A percentile compares a stretch with the other conserved stretches of the same genome.
These are phyloP conservation scores for Phytophthora pisi DNA, from an alignment of 352 stramenopile species.

Conservation along the genomic window DNA sequence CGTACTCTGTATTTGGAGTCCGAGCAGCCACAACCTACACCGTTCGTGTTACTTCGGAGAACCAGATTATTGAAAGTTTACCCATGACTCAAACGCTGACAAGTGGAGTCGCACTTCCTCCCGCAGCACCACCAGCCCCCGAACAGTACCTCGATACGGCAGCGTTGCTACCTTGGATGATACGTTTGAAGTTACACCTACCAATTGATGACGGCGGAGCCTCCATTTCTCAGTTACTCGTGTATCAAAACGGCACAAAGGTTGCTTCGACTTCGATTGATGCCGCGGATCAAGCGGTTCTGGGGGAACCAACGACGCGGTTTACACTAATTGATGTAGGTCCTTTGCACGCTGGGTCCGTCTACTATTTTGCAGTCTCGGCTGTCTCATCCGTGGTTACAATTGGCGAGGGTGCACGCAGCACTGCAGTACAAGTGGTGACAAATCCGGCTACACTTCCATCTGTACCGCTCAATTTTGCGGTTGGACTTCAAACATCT, in stretches of 20 bases:
- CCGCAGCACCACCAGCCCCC: constrained; percentile 33
- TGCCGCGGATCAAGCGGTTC: constrained; percentile 14
- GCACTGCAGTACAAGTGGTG: constrained; percentile 23
- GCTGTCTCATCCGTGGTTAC: constrained; percentile 34
- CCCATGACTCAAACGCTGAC: constrained; percentile 7
- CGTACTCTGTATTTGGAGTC: constrained; percentile 31
- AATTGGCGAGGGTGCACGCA: constrained; percentile 46
- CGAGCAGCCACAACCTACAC: constrained; percentile 37
- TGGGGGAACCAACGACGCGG: constrained; percentile 12
- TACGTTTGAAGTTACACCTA: constrained; percentile 40
- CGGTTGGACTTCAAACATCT: constrained; percentile 22
- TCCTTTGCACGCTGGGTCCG: constrained; percentile 32
- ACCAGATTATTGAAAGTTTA: constrained; percentile 32
- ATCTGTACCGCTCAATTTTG: constrained; percentile 42
- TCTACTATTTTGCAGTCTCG: constrained; percentile 42
- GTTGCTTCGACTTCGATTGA: constrained; percentile 20
- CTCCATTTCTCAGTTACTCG: constrained; percentile 31
- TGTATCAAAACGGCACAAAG: constrained; percentile 54
- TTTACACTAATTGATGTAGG: constrained; percentile 30
- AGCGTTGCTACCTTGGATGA: constrained; percentile 32
- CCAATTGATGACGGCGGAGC: constrained; percentile 50
- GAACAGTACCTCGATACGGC: constrained; percentile 19
- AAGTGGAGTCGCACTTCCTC: constrained; percentile 35
- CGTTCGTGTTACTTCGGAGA: constrained; percentile 34
- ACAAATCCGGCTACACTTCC: constrained; percentile 45